A percentile compares a stretch with the other conserved stretches of the same genome.
phyloP scores from a whole-genome alignment of 2,329 filamentous ascomycete genomes.

The Claviceps purpurea region DNA sequence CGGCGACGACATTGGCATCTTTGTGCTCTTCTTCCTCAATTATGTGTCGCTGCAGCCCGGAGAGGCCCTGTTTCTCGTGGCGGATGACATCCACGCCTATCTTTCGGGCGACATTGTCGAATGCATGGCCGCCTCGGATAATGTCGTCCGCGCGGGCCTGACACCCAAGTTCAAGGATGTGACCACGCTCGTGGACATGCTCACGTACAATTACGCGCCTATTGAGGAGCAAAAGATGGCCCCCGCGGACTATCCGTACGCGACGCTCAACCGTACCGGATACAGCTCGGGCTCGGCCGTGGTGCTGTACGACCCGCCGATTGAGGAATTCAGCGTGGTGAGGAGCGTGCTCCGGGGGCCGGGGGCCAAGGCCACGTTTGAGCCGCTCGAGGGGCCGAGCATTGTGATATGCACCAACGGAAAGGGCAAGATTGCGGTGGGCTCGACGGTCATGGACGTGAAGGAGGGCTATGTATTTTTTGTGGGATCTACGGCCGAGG shows the following conservation, averaged over 20 bases:
- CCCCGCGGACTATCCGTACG: conserved; percentile 75
- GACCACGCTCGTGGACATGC: conserved; percentile 70
- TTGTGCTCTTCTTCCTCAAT: conserved; percentile 95
- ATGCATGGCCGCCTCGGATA: conserved; percentile 98
- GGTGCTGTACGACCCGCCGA: conserved; percentile 82
- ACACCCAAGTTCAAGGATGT: conserved; percentile 99
- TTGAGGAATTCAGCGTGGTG: conserved; percentile 89
- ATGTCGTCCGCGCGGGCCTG: conserved; percentile 92
- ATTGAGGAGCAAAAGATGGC: conserved; percentile 91
- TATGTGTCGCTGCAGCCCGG: conserved; percentile 78
- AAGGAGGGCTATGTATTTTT: conserved; percentile 66
- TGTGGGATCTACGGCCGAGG: conserved; percentile 77
- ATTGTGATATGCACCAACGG: conserved; percentile 85
- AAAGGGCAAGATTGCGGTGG: conserved; percentile 71
- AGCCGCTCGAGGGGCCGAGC: conserved; percentile 74
- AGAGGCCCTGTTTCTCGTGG: conserved; percentile 90
- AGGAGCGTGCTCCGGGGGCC: conserved; percentile 58
- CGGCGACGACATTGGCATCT: conserved; percentile 79
- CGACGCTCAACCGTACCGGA: conserved; percentile 63
- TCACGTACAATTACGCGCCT: conserved; percentile 91
- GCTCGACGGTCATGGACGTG: conserved; percentile 63
- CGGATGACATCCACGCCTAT: conserved; percentile 96
- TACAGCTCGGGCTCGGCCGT: conserved; percentile 66
- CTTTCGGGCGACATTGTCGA: conserved; percentile 90
- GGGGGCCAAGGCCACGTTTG: conserved; percentile 77